phyloP scores from a whole-genome alignment of 306 rosid genomes.

The Quercus agrifolia region DNA sequence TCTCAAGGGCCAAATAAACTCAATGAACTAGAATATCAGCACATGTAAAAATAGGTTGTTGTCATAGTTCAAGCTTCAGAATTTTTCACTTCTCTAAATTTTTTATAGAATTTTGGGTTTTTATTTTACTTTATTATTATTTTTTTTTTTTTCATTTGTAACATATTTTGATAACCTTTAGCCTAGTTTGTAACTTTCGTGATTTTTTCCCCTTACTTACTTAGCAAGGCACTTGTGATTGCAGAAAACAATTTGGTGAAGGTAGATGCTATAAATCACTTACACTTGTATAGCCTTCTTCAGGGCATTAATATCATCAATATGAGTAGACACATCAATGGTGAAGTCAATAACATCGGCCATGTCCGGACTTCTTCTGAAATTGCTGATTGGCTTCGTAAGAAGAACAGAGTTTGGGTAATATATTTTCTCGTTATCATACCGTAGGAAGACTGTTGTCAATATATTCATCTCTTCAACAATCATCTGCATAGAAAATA shows the following conservation, averaged over 20 bases:
- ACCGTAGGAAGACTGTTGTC: slow-evolving; percentile 44
- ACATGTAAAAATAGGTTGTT: too few species aligned
- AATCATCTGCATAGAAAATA: slow-evolving; percentile 30
- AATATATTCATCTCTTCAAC: slow-evolving; percentile 57
- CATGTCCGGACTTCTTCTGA: slow-evolving; percentile 55
- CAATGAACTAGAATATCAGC: too few species aligned
- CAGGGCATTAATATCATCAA: slow-evolving; percentile 36
- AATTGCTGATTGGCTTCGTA: slow-evolving; percentile 54
- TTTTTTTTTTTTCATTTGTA: neutral
- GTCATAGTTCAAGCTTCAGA: too few species aligned
- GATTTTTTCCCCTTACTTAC: too few species aligned
- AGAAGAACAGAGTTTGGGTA: slow-evolving; percentile 51
- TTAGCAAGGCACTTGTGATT: too few species aligned
- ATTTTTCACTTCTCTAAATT: too few species aligned
- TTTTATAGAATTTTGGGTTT: neutral
- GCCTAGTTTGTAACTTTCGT: too few species aligned
- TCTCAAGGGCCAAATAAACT: too few species aligned
- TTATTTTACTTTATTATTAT: neutral
- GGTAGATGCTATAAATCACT: slow-evolving; percentile 7
- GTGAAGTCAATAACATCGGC: slow-evolving; percentile 34
- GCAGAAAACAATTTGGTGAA: neutral
- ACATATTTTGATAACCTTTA: too few species aligned
- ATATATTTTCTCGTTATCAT: slow-evolving; percentile 50
- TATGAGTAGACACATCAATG: slow-evolving; percentile 40
- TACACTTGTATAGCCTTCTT: slow-evolving; percentile 46